phyloP scores from a whole-genome alignment of 2,329 filamentous ascomycete genomes.

The Tolypocladium nubicola region DNA sequence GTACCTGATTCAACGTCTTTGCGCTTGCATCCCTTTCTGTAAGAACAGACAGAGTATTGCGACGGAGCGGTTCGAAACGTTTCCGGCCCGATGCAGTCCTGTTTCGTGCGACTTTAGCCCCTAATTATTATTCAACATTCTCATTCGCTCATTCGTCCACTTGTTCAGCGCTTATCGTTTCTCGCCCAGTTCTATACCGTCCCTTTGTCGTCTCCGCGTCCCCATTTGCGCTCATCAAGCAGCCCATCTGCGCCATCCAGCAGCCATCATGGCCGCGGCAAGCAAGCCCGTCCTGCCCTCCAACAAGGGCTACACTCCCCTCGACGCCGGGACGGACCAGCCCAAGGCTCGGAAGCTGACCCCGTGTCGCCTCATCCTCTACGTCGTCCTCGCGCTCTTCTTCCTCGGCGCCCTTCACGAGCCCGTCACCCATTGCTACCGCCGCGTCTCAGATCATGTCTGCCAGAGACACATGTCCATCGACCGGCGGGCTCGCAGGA shows the following conservation, averaged over 20 bases:
- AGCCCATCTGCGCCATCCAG: background rate
- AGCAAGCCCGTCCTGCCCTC: background rate
- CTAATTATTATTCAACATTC: background rate
- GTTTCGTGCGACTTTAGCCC: background rate
- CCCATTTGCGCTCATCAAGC: background rate
- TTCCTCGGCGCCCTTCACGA: constrained; percentile 14
- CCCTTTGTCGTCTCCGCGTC: background rate
- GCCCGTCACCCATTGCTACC: constrained; percentile 13
- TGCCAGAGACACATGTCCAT: constrained; percentile 21
- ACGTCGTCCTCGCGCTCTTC: constrained; percentile 14
- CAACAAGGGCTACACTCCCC: background rate
- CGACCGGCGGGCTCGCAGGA: constrained; percentile 33
- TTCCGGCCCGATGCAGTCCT: background rate
- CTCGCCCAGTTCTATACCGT: background rate
- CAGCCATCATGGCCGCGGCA: background rate
- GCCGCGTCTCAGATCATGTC: constrained; percentile 11
- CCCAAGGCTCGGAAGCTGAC: constrained; percentile 9
- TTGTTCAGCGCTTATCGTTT: background rate
- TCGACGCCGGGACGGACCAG: background rate
- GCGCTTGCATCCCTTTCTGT: background rate
- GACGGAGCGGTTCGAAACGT: background rate
- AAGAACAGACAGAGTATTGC: background rate
- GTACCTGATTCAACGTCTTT: background rate
- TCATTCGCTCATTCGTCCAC: background rate
- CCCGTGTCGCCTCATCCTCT: constrained; percentile 12